Evolutionary conservation across 306 rosid species (phyloP).

Genomic region (Malus fusca): DNA sequence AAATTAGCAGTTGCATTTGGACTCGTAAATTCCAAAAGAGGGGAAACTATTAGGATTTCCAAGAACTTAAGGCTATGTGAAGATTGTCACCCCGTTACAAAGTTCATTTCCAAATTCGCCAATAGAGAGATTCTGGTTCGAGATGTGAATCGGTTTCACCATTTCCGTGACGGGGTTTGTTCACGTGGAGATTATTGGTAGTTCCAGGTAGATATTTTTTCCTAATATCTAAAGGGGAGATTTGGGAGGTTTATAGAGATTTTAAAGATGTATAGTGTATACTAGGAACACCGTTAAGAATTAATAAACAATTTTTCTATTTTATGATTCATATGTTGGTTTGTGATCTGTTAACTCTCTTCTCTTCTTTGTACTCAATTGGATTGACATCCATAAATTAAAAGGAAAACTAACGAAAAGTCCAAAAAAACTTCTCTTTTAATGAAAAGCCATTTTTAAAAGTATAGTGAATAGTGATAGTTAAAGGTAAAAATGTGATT

Average conservation of each 20-base stretch:
- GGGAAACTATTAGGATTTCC: constrained; percentile 57
- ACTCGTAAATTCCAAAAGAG: constrained; percentile 58
- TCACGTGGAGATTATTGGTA: constrained; percentile 96
- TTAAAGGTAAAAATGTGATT: too few species aligned
- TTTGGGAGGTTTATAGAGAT: constrained; percentile 4
- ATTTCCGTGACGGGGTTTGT: constrained; percentile 68
- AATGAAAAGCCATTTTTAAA: too few species aligned
- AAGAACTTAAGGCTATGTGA: constrained; percentile 90
- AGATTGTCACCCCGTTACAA: constrained; percentile 83
- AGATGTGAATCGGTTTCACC: constrained; percentile 88
- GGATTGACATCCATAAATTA: too few species aligned
- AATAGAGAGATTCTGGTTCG: constrained; percentile 82
- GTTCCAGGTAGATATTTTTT: constrained; percentile 2
- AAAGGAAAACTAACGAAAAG: too few species aligned
- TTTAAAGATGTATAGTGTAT: not conserved
- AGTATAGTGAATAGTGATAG: too few species aligned
- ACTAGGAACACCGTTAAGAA: not conserved
- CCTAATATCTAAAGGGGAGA: not conserved
- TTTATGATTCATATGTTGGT: not conserved
- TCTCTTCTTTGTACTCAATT: too few species aligned
- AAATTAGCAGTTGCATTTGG: constrained; percentile 91
- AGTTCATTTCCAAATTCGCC: constrained; percentile 71
- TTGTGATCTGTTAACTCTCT: not conserved
- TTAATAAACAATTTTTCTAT: not conserved
- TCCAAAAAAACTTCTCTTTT: too few species aligned